Percentiles rank a stretch among this genome's conserved stretches.
These are phyloP conservation scores for Hemerocallis citrina DNA, from an alignment of 106 monocot species.

Conservation along the genomic window DNA sequence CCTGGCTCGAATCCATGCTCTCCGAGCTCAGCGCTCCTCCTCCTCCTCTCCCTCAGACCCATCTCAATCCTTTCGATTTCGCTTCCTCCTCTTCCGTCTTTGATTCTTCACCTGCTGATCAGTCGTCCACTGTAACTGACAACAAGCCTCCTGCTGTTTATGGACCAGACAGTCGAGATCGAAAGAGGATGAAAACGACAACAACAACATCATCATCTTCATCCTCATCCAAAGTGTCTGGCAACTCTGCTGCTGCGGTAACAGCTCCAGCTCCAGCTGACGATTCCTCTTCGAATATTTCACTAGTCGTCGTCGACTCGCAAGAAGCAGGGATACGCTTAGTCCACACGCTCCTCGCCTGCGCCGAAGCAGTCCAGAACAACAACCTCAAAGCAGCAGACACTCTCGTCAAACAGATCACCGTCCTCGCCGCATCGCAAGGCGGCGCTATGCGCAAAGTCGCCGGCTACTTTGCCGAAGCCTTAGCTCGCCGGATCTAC, in stretches of 20 bases:
- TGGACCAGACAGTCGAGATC: conserved; percentile 9
- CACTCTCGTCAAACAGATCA: conserved; percentile 50
- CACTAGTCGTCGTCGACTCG: conserved; percentile 40
- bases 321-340: conserved; percentile 65
- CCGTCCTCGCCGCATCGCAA: conserved; percentile 38
- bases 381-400: conserved; percentile 50
- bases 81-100: neutral
- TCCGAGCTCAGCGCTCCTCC: conserved; percentile 58
- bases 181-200: conserved; percentile 32
- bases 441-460: conserved; percentile 75
- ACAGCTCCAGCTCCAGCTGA: neutral
- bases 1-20: conserved; percentile 70
- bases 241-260: neutral
- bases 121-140: conserved; percentile 18
- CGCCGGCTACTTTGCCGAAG: conserved; percentile 65
- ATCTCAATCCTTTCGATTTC: conserved; percentile 7
- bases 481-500: conserved; percentile 57
- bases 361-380: conserved; percentile 74
- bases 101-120: neutral
- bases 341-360: conserved; percentile 55
- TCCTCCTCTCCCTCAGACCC: conserved; percentile 3
- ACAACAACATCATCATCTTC: conserved; percentile 24
- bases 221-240: neutral
- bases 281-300: conserved; percentile 4
- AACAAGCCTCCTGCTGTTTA: conserved; percentile 8